Evolutionary conservation across 306 rosid species (phyloP).

Genomic region (Phaseolus lunatus): DNA sequence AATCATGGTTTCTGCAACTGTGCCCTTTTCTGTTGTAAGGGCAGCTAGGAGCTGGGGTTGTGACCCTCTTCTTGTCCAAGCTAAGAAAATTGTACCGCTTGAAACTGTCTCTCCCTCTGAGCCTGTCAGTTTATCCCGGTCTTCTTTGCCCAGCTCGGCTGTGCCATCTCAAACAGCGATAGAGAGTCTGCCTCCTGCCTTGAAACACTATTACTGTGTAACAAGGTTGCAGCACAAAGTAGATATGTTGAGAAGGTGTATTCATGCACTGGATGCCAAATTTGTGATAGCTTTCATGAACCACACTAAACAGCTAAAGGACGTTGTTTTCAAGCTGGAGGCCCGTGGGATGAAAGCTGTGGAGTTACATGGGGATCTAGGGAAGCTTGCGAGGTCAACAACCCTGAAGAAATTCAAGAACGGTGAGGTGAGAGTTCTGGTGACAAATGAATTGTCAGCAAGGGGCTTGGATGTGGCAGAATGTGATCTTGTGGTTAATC

Average conservation of each 20-base stretch:
- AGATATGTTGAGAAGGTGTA: conserved; percentile 80
- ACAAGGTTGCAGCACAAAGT: conserved; percentile 89
- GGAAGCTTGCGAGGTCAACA: conserved; percentile 92
- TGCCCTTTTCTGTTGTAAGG: conserved; percentile 88
- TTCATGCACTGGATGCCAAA: conserved; percentile 92
- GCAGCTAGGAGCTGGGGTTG: conserved; percentile 93
- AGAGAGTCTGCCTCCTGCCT: conserved; percentile 82
- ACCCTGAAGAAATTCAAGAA: conserved; percentile 84
- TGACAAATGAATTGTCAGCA: conserved; percentile 91
- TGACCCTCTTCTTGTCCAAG: conserved; percentile 85
- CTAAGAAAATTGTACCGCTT: conserved; percentile 68
- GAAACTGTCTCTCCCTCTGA: conserved; percentile 61
- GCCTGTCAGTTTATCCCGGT: conserved; percentile 57
- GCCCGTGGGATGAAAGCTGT: conserved; percentile 86
- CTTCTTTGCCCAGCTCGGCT: conserved; percentile 42
- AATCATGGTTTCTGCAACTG: conserved; percentile 89
- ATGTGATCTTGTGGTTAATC: conserved; percentile 95
- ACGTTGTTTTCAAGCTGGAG: conserved; percentile 88
- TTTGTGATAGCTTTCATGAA: conserved; percentile 95
- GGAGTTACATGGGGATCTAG: conserved; percentile 96
- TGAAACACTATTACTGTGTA: conserved; percentile 81
- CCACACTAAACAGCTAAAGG: conserved; percentile 87
- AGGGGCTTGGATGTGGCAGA: conserved; percentile 95
- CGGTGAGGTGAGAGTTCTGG: conserved; percentile 81
- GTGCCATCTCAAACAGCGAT: conserved; percentile 58